These are phyloP conservation scores for Rhizophagus clarus DNA, from an alignment of 192 early-diverging fungal species.

Conservation along the genomic window DNA sequence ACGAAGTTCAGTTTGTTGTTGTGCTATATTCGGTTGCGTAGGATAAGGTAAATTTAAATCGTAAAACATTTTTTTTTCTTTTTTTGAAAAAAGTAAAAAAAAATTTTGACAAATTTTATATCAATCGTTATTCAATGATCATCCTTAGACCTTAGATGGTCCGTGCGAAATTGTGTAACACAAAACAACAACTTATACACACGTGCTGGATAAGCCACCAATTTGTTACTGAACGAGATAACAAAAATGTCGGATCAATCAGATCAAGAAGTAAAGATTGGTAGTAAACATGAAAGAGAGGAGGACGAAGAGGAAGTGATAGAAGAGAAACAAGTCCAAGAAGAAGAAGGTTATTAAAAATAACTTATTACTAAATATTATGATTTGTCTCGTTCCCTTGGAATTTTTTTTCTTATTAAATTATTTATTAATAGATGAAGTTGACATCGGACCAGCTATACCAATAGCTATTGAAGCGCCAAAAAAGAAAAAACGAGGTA, in stretches of 20 bases:
- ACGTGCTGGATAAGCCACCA: background rate
- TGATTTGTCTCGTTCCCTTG: no score
- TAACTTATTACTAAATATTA: background rate
- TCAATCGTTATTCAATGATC: no score
- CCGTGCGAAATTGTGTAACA: no score
- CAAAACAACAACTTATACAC: background rate
- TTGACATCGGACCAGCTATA: conserved; percentile 44
- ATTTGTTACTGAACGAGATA: background rate
- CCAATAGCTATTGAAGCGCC: conserved; percentile 32
- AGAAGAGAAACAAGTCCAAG: background rate
- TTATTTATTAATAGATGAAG: conserved; percentile 26
- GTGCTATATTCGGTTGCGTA: conserved; percentile 24
- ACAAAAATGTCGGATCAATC: background rate
- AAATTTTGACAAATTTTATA: no score
- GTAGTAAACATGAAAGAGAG: background rate
- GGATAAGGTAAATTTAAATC: conserved; percentile 60
- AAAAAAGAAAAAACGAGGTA: conserved; percentile 43
- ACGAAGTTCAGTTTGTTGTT: conserved; percentile 44
- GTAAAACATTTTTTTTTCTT: conserved; percentile 57
- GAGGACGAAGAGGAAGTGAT: no score
- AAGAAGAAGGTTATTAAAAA: background rate
- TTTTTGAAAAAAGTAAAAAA: no score
- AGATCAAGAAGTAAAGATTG: background rate
- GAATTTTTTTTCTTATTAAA: background rate
- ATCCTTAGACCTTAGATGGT: no score